These are phyloP conservation scores for Botryotinia convoluta DNA, from an alignment of 2,329 filamentous ascomycete species.

Conservation along the genomic window DNA sequence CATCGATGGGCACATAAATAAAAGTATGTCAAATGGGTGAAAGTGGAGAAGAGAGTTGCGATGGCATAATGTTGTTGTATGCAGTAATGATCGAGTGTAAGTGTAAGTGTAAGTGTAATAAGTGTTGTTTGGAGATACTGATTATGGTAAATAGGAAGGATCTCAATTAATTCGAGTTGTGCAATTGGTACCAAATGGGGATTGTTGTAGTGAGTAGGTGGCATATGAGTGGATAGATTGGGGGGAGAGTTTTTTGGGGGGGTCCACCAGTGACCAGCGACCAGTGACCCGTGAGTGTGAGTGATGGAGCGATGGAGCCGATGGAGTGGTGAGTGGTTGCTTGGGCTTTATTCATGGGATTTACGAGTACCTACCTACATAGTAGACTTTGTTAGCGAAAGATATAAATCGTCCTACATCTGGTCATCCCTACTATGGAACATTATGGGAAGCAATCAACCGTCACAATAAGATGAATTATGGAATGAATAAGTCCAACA, in stretches of 20 bases:
- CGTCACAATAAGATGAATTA: not conserved
- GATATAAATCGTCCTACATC: not conserved
- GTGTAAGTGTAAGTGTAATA: not conserved
- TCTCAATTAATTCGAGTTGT: slow-evolving; percentile 17
- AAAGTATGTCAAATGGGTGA: not conserved
- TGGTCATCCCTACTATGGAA: not conserved
- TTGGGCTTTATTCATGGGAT: not conserved
- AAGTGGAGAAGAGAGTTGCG: not conserved
- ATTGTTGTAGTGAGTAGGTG: not conserved
- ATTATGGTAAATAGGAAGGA: slow-evolving; percentile 12
- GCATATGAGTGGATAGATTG: slow-evolving; percentile 11
- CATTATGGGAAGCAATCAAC: not conserved
- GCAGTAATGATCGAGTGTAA: not conserved
- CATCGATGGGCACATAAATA: not conserved
- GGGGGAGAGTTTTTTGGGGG: not conserved
- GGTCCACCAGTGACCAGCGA: not conserved
- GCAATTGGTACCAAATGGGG: slow-evolving; percentile 10
- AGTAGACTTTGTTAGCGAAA: not conserved
- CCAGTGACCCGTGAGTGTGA: not conserved
- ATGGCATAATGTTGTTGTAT: slow-evolving; percentile 15
- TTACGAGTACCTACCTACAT: not conserved
- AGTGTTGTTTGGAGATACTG: slow-evolving; percentile 2
- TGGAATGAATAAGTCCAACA: not conserved
- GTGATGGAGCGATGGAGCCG: not conserved
- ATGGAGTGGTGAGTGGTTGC: not conserved